Evolutionary conservation across 2,329 filamentous ascomycete species (phyloP).

Genomic region (Alternaria sp.): DNA sequence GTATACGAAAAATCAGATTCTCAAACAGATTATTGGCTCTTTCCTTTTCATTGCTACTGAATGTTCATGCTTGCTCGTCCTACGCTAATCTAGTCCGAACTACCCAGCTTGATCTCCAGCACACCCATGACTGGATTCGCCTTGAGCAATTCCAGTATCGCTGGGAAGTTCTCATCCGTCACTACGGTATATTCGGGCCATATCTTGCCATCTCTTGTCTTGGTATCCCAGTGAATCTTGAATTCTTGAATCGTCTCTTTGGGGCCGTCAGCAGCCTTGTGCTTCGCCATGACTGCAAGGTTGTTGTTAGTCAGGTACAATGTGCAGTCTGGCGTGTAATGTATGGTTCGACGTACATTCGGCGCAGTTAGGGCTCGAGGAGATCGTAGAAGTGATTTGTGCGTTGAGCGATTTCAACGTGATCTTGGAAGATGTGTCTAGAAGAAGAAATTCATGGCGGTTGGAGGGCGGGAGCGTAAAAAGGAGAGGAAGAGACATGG

Average conservation of each 20-base stretch:
- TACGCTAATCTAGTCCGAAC: conserved; percentile 8
- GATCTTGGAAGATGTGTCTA: conserved; percentile 31
- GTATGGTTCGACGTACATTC: conserved; percentile 33
- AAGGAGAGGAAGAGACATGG: conserved; percentile 43
- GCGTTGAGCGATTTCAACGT: conserved; percentile 45
- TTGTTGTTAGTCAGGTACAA: neutral
- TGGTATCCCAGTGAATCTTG: conserved; percentile 43
- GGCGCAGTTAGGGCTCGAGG: conserved; percentile 39
- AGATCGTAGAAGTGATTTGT: conserved; percentile 37
- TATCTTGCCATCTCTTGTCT: conserved; percentile 39
- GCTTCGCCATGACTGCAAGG: conserved; percentile 42
- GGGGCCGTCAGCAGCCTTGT: conserved; percentile 33
- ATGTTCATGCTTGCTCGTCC: neutral
- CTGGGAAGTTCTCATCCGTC: conserved; percentile 43
- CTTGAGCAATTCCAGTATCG: conserved; percentile 42
- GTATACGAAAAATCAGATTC: neutral
- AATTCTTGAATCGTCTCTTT: conserved; percentile 43
- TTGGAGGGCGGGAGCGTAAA: conserved; percentile 46
- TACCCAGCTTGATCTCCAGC: conserved; percentile 45
- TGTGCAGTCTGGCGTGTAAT: neutral
- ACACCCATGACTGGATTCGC: conserved; percentile 38
- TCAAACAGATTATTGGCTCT: neutral
- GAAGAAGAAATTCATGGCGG: conserved; percentile 46
- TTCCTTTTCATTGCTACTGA: neutral
- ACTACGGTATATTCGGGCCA: conserved; percentile 49